Conservation (phyloP, 306 rosid species). For the Astragalus membranaceus region DNA sequence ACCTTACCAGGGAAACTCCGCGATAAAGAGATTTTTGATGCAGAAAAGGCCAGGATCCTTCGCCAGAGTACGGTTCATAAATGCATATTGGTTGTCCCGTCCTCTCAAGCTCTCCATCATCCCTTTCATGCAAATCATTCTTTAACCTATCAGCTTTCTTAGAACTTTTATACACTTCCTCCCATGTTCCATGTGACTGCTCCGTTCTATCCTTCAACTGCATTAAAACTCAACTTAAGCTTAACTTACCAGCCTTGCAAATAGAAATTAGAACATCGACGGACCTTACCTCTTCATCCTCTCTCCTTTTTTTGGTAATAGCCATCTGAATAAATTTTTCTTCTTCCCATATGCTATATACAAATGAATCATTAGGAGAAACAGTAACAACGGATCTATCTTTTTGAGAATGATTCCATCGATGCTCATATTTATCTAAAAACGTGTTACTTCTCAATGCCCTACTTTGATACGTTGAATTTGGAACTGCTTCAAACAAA, state of each 20-base stretch:
- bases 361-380: slow-evolving; percentile 45
- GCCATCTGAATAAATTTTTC: slow-evolving; percentile 49
- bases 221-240: slow-evolving; percentile 25
- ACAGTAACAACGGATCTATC: slow-evolving; percentile 19
- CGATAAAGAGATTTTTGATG: slow-evolving; percentile 75
- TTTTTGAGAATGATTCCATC: slow-evolving; percentile 54
- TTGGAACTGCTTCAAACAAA: slow-evolving; percentile 57
- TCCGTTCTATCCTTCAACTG: slow-evolving; percentile 87
- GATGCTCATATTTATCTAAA: slow-evolving; percentile 65
- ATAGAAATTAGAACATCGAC: not conserved
- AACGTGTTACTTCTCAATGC: slow-evolving; percentile 38
- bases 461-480: slow-evolving; percentile 40
- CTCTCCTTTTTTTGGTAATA: slow-evolving; percentile 52
- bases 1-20: slow-evolving; percentile 87
- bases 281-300: slow-evolving; percentile 81
- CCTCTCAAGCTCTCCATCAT: slow-evolving; percentile 90
- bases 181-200: slow-evolving; percentile 89
- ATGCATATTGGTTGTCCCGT: slow-evolving; percentile 89
- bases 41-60: slow-evolving; percentile 94
- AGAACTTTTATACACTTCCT: slow-evolving; percentile 79
- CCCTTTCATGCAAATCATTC: slow-evolving; percentile 94
- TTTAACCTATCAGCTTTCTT: slow-evolving; percentile 69
- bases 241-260: not conserved
- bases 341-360: slow-evolving; percentile 91
- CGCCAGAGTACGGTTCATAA: slow-evolving; percentile 92